These are phyloP conservation scores for Brassica rapa DNA, from an alignment of 345 rosid species.

Conservation along the genomic window DNA sequence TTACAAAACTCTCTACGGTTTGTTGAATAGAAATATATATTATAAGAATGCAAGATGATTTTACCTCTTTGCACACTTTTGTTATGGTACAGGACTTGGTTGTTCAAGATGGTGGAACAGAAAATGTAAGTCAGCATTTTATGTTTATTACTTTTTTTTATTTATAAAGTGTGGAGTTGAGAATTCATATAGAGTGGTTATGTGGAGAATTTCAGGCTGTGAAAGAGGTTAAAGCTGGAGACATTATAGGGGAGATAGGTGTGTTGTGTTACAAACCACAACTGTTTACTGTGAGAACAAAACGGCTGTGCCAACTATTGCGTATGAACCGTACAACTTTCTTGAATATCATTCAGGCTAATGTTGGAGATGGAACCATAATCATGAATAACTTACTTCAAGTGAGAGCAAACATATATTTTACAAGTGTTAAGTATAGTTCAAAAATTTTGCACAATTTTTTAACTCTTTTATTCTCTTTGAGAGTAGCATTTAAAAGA, in stretches of 20 bases:
- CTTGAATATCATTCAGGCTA: constrained; percentile 81
- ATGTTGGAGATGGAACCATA: constrained; percentile 89
- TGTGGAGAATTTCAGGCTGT: constrained; percentile 54
- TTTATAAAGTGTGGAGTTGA: constrained; percentile 17
- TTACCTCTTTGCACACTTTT: background rate
- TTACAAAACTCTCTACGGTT: background rate
- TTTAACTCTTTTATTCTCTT: background rate
- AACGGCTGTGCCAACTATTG: constrained; percentile 81
- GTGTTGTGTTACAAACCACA: constrained; percentile 89
- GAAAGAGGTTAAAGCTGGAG: constrained; percentile 73
- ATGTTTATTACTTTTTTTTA: background rate
- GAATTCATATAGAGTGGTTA: constrained; percentile 4
- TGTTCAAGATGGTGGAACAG: constrained; percentile 40
- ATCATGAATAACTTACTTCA: constrained; percentile 92
- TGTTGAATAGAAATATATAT: background rate
- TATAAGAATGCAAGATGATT: background rate
- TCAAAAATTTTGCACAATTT: background rate
- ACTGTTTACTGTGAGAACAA: constrained; percentile 84
- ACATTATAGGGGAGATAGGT: constrained; percentile 84
- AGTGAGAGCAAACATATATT: constrained; percentile 41
- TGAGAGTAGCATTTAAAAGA: constrained; percentile 67
- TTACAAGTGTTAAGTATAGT: background rate
- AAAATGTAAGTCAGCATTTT: constrained; percentile 47
- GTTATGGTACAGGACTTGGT: constrained; percentile 55
- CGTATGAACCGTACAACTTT: constrained; percentile 85